These are phyloP conservation scores for Diddensiella santjacobensis DNA, from an alignment of 805 yeast species.

Conservation along the genomic window DNA sequence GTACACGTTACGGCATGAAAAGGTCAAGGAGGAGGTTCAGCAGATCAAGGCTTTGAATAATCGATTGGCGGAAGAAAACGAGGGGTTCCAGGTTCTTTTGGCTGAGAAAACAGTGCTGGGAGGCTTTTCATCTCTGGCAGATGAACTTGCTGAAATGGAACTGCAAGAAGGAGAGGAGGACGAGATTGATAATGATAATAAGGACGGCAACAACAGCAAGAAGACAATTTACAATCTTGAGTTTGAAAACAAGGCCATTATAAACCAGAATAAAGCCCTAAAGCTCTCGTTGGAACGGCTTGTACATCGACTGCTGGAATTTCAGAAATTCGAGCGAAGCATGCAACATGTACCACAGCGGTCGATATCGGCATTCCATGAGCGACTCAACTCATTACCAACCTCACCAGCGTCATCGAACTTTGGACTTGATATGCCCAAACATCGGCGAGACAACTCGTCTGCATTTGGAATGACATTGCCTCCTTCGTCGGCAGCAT, in stretches of 20 bases:
- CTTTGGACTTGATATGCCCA: conserved; percentile 8
- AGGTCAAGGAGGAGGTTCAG: conserved; percentile 27
- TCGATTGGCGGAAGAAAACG: conserved; percentile 34
- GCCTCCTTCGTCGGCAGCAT: conserved; percentile 2
- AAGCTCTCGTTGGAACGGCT: conserved; percentile 32
- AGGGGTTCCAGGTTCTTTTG: conserved; percentile 32
- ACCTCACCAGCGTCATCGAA: background rate
- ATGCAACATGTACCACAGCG: conserved; percentile 23
- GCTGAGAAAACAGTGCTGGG: conserved; percentile 32
- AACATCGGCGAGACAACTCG: conserved; percentile 5
- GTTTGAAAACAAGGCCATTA: conserved; percentile 29
- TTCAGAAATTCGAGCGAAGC: conserved; percentile 27
- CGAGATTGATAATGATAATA: conserved; percentile 7
- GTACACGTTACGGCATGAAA: conserved; percentile 26
- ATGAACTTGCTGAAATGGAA: conserved; percentile 19
- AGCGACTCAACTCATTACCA: conserved; percentile 7
- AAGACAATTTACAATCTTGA: conserved; percentile 22
- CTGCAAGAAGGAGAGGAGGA: conserved; percentile 15
- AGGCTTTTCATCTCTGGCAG: conserved; percentile 22
- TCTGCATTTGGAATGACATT: conserved; percentile 1
- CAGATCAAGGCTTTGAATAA: conserved; percentile 22
- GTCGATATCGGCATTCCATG: conserved; percentile 20
- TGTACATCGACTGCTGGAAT: conserved; percentile 34
- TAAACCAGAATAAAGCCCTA: conserved; percentile 33
- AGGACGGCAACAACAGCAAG: background rate